phyloP scores from a whole-genome alignment of 1,284 basidiomycete genomes.

The Stygiomarasmius scandens region DNA sequence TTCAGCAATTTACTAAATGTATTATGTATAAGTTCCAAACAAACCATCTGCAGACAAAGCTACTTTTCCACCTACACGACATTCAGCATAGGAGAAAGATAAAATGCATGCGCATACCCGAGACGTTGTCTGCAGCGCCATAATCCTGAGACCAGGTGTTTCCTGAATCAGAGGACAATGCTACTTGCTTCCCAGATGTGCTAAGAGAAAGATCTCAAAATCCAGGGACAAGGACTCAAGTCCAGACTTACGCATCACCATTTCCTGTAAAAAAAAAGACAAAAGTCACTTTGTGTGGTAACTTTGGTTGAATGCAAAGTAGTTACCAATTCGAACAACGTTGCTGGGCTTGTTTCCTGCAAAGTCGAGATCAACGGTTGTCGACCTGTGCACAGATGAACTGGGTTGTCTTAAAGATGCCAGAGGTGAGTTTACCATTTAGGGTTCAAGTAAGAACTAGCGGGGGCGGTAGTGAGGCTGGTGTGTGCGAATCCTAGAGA shows the following conservation, averaged over 20 bases:
- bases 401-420: too few relatives aligned
- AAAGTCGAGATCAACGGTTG: conserved; percentile 57
- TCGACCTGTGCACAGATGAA: conserved; percentile 23
- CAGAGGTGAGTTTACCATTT: conserved; percentile 42
- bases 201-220: conserved; percentile 21
- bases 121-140: conserved; percentile 52
- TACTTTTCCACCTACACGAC: conserved; percentile 50
- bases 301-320: too few relatives aligned
- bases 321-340: conserved; percentile 50
- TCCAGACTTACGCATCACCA: conserved; percentile 38
- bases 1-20: too few relatives aligned
- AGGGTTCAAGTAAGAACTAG: conserved; percentile 47
- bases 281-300: too few relatives aligned
- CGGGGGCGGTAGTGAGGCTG: conserved; percentile 47
- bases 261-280: conserved; percentile 27
- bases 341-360: conserved; percentile 57
- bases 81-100: background rate
- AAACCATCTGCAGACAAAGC: conserved; percentile 56
- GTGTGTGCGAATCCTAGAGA: conserved; percentile 51
- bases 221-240: background rate
- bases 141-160: conserved; percentile 54
- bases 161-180: conserved; percentile 57
- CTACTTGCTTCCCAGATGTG: conserved; percentile 53
- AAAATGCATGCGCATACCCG: conserved; percentile 1
- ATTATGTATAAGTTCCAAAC: background rate